These are phyloP conservation scores for Babesia ovis DNA, from an alignment of 169 alveolate genomes.

Conservation along the genomic window DNA sequence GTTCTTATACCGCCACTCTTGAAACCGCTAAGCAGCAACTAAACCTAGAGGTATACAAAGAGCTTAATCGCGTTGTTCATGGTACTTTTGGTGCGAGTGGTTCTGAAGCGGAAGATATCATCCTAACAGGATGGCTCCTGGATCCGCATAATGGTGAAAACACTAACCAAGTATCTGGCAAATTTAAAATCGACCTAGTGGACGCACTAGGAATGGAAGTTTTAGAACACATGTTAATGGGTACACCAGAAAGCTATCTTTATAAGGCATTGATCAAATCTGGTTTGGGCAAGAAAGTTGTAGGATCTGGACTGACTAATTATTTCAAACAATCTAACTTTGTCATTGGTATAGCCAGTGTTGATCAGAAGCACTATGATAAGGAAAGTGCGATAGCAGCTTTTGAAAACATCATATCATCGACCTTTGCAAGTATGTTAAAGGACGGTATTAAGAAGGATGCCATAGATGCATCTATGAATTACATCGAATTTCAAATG, in stretches of 20 bases:
- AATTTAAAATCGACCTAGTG: slow-evolving; percentile 39
- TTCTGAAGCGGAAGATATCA: slow-evolving; percentile 36
- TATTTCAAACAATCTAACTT: slow-evolving; percentile 47
- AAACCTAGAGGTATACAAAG: slow-evolving; percentile 38
- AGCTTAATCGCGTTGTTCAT: not conserved
- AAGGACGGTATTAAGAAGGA: slow-evolving; percentile 73
- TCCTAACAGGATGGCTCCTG: slow-evolving; percentile 63
- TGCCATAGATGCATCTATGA: slow-evolving; percentile 76
- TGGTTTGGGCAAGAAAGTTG: slow-evolving; percentile 51
- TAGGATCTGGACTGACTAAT: slow-evolving; percentile 45
- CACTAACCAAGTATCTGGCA: not conserved
- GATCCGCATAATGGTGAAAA: slow-evolving; percentile 38
- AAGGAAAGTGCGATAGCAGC: slow-evolving; percentile 41
- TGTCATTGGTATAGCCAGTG: slow-evolving; percentile 50
- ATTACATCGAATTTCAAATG: slow-evolving; percentile 70
- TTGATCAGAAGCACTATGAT: not conserved
- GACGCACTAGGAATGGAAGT: slow-evolving; percentile 64
- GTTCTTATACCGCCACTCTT: slow-evolving; percentile 29
- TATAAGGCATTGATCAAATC: slow-evolving; percentile 71
- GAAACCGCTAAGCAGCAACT: slow-evolving; percentile 24
- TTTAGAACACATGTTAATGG: slow-evolving; percentile 47
- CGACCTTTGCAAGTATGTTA: slow-evolving; percentile 58
- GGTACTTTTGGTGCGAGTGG: slow-evolving; percentile 35
- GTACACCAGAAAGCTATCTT: slow-evolving; percentile 73
- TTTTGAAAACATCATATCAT: slow-evolving; percentile 67